These are phyloP conservation scores for Aspergillus viridinutans DNA, from an alignment of 2,329 filamentous ascomycete genomes.

Conservation along the genomic window DNA sequence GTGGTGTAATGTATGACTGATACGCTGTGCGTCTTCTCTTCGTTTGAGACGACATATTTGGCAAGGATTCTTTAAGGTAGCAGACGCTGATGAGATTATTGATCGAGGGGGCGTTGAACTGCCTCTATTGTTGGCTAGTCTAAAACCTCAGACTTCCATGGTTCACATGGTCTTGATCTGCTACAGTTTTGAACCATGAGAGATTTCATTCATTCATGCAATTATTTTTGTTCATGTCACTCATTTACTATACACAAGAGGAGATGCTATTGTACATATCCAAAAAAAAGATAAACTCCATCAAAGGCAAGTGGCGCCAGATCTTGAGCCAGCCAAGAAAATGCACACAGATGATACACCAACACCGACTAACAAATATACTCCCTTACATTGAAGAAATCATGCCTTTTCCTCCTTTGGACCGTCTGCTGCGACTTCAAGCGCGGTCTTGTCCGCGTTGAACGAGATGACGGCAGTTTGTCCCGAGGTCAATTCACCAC, in stretches of 20 bases:
- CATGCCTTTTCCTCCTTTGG: slow-evolving; percentile 8
- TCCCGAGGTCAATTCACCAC: slow-evolving; percentile 72
- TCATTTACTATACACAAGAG: slow-evolving; percentile 10
- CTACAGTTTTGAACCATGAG: background rate
- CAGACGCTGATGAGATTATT: background rate
- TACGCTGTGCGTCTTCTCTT: slow-evolving; percentile 9
- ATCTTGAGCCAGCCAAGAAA: background rate
- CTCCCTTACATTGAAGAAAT: background rate
- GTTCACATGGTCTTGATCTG: background rate
- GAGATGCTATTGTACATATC: slow-evolving; percentile 12
- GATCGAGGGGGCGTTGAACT: background rate
- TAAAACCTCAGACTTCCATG: background rate
- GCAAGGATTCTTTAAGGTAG: background rate
- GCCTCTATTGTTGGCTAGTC: background rate
- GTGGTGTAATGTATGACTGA: background rate
- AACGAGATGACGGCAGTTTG: slow-evolving; percentile 68
- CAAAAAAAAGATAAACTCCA: background rate
- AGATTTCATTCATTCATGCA: background rate
- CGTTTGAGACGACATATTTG: slow-evolving; percentile 3
- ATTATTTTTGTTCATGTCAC: slow-evolving; percentile 1
- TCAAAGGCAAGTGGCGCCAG: slow-evolving; percentile 2
- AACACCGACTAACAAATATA: background rate
- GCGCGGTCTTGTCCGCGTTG: slow-evolving; percentile 56
- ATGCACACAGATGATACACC: background rate
- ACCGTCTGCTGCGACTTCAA: slow-evolving; percentile 47